phyloP scores from a whole-genome alignment of 169 alveolate species.

The Eimeria nieschulzi region DNA sequence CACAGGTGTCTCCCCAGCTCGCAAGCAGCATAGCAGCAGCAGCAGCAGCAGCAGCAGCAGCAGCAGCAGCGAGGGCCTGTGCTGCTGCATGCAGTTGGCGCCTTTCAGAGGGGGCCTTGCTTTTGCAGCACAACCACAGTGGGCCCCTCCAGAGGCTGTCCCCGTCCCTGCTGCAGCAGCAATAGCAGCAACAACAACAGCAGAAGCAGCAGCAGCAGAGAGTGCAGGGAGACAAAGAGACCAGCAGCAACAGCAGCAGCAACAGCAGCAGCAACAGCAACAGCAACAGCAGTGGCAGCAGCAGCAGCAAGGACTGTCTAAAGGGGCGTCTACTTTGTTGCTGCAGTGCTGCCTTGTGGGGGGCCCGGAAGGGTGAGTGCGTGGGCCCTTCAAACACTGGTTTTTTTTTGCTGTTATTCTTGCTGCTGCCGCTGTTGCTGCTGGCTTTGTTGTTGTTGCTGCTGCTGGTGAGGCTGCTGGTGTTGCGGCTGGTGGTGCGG shows the following conservation, averaged over 20 bases:
- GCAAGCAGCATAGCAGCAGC: constrained; percentile 7
- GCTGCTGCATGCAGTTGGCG: constrained; percentile 1
- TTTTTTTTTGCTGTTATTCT: neutral
- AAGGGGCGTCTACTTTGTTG: constrained; percentile 17
- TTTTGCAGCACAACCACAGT: neutral
- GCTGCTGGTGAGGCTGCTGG: neutral
- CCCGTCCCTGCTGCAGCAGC: neutral
- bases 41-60: constrained; percentile 40
- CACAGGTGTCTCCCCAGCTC: neutral
- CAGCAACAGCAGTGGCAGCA: constrained; percentile 49
- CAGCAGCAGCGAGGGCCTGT: neutral
- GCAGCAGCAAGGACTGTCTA: constrained; percentile 30
- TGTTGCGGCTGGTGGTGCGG: neutral
- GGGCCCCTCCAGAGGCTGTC: neutral
- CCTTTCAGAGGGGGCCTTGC: neutral
- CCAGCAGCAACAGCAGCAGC: constrained; percentile 33
- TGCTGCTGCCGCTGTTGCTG: neutral
- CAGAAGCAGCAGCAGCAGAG: neutral
- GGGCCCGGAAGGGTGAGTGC: constrained; percentile 26
- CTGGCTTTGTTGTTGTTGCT: neutral
- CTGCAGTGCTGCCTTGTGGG: constrained; percentile 33
- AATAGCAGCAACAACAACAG: neutral
- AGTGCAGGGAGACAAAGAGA: neutral
- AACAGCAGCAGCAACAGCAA: neutral
- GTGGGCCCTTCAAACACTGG: neutral